Base-by-base conservation (phyloP, 139 green algal species). In the Choricystis sp. region DNA sequence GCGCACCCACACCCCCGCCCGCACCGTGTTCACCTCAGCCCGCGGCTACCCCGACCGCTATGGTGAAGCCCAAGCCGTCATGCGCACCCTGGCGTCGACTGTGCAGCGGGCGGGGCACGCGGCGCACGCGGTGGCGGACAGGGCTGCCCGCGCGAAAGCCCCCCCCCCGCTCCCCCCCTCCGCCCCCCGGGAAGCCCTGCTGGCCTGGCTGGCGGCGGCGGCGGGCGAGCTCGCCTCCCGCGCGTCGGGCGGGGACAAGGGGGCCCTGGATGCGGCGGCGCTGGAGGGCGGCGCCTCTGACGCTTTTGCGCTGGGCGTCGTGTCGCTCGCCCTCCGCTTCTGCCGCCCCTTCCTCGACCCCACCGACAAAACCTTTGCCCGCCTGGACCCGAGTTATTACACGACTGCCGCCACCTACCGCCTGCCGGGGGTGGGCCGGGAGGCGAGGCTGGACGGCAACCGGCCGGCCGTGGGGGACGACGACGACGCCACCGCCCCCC, bases 291-390 rank as follows among this genome's bases (percentile, higher is more conserved):
- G 19, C 59, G 59, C 28, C 16, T 67, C 58, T 4, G 73, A 79
- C n/a, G 55, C 40, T 14, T 78, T 77, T 52, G 58, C 68, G 55
- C 4, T 78, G 40, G 73, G 73, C 29, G 30, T 26, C 20, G 29
- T 63, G 26, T 56, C 65, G 1, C 29, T 73, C 20, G 52, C 52
- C 30, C 66, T 79, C 52, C 64, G 66, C 56, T 74, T 79, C 55
- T 78, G 73, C 69, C 65, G 70, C 40, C 70, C 70, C 48, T 78
- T 79, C 49, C 52, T 77, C 40, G 60, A 56, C 40, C 64, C 48
- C 23, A 29, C 64, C 0, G 69, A 70, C 2, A 73, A 78, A 58
- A 48, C 62, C 30, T 19, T 66, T 2, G 3, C 19, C 25, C 61
- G 61, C 31, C 65, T 79, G 59, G 52, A 74, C 40, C 57, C 73